Evolutionary conservation across 106 monocot genomes (phyloP).

Genomic region (Dendrobium chrysotoxum): DNA sequence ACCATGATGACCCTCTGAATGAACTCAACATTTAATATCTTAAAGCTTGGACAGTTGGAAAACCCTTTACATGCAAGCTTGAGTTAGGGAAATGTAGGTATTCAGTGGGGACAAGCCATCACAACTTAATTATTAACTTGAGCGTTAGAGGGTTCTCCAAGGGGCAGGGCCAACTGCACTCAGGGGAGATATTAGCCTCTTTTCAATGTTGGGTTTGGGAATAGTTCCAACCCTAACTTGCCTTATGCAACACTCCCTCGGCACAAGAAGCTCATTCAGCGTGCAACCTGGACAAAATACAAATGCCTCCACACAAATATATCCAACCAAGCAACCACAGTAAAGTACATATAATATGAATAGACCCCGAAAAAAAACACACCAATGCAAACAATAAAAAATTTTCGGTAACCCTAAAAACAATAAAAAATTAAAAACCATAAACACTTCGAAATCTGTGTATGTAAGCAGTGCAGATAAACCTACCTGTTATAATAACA

Average conservation of each 20-base stretch:
- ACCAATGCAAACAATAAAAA: neutral
- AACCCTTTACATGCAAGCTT: no score
- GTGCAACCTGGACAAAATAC: neutral
- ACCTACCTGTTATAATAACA: constrained; percentile 72
- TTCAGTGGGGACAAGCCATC: neutral
- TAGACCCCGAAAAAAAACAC: neutral
- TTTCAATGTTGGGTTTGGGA: no score
- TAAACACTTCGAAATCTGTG: neutral
- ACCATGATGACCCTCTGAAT: no score
- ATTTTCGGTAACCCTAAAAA: neutral
- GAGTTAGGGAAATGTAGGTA: no score
- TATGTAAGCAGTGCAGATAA: neutral
- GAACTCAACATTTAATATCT: no score
- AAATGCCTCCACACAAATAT: neutral
- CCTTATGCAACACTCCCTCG: neutral
- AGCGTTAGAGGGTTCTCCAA: neutral
- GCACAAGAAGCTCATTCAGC: no score
- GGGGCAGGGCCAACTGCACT: neutral
- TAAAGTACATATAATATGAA: neutral
- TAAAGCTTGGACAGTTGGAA: no score
- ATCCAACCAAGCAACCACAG: neutral
- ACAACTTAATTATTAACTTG: neutral
- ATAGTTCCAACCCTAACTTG: neutral
- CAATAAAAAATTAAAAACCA: neutral
- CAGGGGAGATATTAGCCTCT: neutral